These are phyloP conservation scores for Fusarium azukiicola DNA, from an alignment of 2,329 filamentous ascomycete species.

Conservation along the genomic window DNA sequence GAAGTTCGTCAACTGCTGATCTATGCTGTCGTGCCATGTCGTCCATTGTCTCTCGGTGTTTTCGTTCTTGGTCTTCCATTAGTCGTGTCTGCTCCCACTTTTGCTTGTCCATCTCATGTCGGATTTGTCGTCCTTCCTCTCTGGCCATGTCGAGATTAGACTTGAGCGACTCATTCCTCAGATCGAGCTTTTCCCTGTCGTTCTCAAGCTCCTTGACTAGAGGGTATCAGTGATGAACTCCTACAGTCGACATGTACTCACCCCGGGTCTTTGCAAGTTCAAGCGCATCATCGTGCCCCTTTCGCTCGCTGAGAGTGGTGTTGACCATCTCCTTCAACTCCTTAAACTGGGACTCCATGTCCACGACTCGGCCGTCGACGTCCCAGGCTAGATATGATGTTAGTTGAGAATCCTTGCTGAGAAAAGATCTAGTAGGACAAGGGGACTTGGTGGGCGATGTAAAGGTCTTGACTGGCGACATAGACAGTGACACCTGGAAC, in stretches of 20 bases:
- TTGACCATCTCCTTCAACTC: slow-evolving; percentile 87
- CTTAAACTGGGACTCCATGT: slow-evolving; percentile 88
- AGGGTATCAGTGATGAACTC: background rate
- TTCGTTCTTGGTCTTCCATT: slow-evolving; percentile 72
- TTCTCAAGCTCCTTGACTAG: slow-evolving; percentile 73
- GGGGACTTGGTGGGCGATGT: slow-evolving; percentile 64
- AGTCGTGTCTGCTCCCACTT: slow-evolving; percentile 68
- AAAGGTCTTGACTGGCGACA: slow-evolving; percentile 59
- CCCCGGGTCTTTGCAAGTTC: slow-evolving; percentile 87
- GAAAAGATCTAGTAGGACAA: slow-evolving; percentile 75
- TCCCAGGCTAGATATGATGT: slow-evolving; percentile 86
- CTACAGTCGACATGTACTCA: slow-evolving; percentile 65
- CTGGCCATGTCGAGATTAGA: slow-evolving; percentile 78
- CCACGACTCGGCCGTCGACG: slow-evolving; percentile 87
- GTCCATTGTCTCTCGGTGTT: slow-evolving; percentile 60
- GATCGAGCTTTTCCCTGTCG: slow-evolving; percentile 69
- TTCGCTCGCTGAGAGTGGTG: slow-evolving; percentile 83
- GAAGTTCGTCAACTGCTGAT: slow-evolving; percentile 60
- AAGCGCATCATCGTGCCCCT: slow-evolving; percentile 86
- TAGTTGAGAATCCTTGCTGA: slow-evolving; percentile 88
- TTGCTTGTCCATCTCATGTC: slow-evolving; percentile 62
- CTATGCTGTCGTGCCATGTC: slow-evolving; percentile 62
- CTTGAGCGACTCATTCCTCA: slow-evolving; percentile 75
- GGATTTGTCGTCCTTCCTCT: slow-evolving; percentile 61
- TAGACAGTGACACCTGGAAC: slow-evolving; percentile 58